Conservation (phyloP, 2,329 filamentous ascomycete genomes). For the Colletotrichum echinochloae region DNA sequence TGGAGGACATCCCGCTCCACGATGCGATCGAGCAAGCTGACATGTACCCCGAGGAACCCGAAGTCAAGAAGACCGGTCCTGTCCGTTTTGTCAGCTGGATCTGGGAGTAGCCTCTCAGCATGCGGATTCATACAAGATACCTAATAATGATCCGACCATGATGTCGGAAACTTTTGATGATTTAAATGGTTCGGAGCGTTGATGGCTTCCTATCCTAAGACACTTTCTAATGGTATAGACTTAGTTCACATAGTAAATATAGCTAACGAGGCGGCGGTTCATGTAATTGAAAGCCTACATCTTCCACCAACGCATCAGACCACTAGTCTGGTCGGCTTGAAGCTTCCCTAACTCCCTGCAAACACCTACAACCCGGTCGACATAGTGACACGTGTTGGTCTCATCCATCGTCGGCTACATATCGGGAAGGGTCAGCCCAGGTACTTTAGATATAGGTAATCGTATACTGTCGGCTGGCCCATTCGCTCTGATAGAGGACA, state of each 20-base stretch:
- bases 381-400: conserved; percentile 43
- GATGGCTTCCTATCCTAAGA: too few species aligned
- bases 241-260: too few species aligned
- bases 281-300: too few species aligned
- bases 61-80: conserved; percentile 46
- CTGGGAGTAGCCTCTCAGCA: conserved; percentile 47
- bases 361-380: conserved; percentile 40
- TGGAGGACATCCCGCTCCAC: conserved; percentile 64
- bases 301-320: too few species aligned
- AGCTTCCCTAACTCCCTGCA: conserved; percentile 33
- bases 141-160: background rate
- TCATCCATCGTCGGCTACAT: conserved; percentile 45
- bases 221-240: too few species aligned
- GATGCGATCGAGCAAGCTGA: conserved; percentile 64
- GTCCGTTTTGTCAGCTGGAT: conserved; percentile 51
- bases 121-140: background rate
- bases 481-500: conserved; percentile 43
- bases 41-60: conserved; percentile 47
- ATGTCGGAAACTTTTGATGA: background rate
- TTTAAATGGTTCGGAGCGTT: too few species aligned
- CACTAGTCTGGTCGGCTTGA: conserved; percentile 17
- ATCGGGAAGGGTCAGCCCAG: conserved; percentile 44
- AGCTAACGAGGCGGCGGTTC: too few species aligned
- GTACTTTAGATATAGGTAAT: conserved; percentile 44
- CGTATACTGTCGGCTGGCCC: conserved; percentile 44